phyloP scores from a whole-genome alignment of 345 rosid genomes.

The Nasturtium officinale region DNA sequence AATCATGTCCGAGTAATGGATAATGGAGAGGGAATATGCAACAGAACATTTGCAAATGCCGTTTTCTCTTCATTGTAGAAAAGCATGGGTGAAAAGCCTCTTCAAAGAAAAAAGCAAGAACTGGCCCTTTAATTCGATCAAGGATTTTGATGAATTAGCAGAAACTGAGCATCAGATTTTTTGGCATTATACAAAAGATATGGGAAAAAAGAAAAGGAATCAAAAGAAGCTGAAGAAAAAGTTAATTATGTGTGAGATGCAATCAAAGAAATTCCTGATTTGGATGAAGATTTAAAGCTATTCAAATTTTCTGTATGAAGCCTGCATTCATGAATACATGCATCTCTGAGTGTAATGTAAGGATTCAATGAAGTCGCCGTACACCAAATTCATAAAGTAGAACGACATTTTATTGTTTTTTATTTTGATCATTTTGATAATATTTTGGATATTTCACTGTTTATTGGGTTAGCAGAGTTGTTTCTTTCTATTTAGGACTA shows the following conservation, averaged over 20 bases:
- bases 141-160: not conserved
- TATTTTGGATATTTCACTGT: no score
- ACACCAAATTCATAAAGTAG: not conserved
- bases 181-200: slow-evolving; percentile 3
- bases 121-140: not conserved
- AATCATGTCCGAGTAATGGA: not conserved
- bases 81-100: not conserved
- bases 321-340: not conserved
- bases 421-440: no score
- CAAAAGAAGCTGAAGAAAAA: slow-evolving; percentile 2
- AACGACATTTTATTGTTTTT: no score
- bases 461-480: no score
- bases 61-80: not conserved
- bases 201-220: not conserved
- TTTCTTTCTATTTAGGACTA: no score
- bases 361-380: not conserved
- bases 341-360: not conserved
- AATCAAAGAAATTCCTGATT: slow-evolving; percentile 9
- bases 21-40: not conserved
- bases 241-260: slow-evolving; percentile 1
- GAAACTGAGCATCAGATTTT: not conserved
- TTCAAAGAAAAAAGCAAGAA: slow-evolving; percentile 26
- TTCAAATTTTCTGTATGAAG: slow-evolving; percentile 22
- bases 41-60: not conserved
- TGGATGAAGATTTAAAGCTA: not conserved